Base-by-base conservation (phyloP, 1,284 basidiomycete genomes). In the Rugosomyces carneus region DNA sequence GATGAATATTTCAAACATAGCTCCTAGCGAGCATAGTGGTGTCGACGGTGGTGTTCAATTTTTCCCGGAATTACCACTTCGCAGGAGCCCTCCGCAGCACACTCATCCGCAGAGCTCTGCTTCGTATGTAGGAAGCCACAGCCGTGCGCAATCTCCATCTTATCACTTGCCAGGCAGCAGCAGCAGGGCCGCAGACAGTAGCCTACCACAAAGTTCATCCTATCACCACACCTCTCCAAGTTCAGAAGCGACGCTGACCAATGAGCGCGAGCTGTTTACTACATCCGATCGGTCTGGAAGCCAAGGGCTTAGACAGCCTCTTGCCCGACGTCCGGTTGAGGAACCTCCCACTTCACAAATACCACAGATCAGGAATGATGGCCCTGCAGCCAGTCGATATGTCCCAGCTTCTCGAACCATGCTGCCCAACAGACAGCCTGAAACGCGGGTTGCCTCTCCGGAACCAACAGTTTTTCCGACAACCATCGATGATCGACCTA, bases 381-480 rank as follows among this genome's bases (percentile, higher is more conserved):
- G 49, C 9, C 39, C 49, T 27, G 13, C 40, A 19, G 21, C 43
- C 18, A 49, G 44, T 27, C 53, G 55, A 18, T 57, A 57, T 34
- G 48, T 57, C 9, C 52, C 55, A 11, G 50, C 46, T n/a, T 57
- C 55, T 19, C 53, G 48, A 3, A 57, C 55, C 15, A 53, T 57
- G 52, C 31, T 40, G 9, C 34, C 47, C 5, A 40, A 40, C 34
- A 16, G 24, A 11, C 11, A 44, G 15, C 31, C 42, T 4, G 26
- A 40, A 5, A 8, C 47, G 13, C 43, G 29, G 11, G 29, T 4
- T 21, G 23, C 37, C 15, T 41, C 50, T 13, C 36, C 49, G 3
- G 49, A 51, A 15, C 27, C 38, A 15, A 8, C 34, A 2, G 18
- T 11, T n/a, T n/a, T n/a, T n/a, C n/a, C n/a, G 18, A 31, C 37